Evolutionary conservation across 208 protist genomes (phyloP).

Genomic region (Wallacemonas collosoma): DNA sequence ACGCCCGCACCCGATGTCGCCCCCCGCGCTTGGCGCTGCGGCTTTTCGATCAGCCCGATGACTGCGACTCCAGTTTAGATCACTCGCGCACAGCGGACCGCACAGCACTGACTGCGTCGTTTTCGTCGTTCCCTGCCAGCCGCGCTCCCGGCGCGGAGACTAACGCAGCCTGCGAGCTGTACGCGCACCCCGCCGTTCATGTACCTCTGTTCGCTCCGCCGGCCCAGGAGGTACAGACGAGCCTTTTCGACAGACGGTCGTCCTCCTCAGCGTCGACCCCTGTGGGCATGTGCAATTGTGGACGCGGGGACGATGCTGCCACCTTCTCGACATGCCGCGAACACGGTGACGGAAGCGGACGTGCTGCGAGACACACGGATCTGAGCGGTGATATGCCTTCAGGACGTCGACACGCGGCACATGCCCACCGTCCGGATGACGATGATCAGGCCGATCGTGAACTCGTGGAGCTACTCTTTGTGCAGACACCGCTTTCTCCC

Average conservation of each 20-base stretch:
- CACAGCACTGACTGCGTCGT: background rate
- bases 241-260: no score
- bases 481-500: constrained; percentile 36
- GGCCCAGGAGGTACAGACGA: no score
- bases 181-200: background rate
- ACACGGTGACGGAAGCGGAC: background rate
- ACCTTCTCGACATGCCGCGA: no score
- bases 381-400: no score
- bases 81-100: background rate
- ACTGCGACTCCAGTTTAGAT: constrained; percentile 1
- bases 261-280: no score
- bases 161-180: background rate
- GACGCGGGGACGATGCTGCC: background rate
- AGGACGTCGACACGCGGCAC: no score
- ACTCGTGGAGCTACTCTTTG: background rate
- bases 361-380: no score
- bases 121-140: background rate
- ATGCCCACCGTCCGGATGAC: background rate
- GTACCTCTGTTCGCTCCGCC: background rate
- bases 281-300: background rate
- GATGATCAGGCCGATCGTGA: background rate
- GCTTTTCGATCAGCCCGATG: constrained; percentile 3
- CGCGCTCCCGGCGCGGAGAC: background rate
- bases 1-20: background rate
- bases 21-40: constrained; percentile 5